Evolutionary conservation across 306 rosid genomes (phyloP).

Genomic region (Astragalus glycyphyllos): DNA sequence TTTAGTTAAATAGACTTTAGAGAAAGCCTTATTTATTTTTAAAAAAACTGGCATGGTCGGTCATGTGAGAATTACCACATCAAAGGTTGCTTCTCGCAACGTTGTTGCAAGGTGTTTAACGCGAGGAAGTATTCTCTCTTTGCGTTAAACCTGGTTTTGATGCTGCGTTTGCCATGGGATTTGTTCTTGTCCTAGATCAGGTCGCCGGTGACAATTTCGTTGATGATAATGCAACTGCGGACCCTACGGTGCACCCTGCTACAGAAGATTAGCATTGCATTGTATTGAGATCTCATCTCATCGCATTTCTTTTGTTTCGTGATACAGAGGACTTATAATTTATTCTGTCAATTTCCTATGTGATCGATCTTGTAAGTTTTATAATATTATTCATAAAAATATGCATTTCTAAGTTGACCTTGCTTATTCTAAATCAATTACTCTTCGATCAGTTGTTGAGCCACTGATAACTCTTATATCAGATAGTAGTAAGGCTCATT

Average conservation of each 20-base stretch:
- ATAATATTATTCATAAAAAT: background rate
- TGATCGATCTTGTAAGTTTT: slow-evolving; percentile 29
- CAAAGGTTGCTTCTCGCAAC: slow-evolving; percentile 76
- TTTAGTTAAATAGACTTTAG: too few species aligned
- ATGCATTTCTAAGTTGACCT: background rate
- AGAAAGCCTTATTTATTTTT: too few species aligned
- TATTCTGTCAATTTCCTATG: too few species aligned
- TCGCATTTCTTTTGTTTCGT: too few species aligned
- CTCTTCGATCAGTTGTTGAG: too few species aligned
- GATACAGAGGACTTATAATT: too few species aligned
- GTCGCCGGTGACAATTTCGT: slow-evolving; percentile 53
- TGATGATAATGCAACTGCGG: slow-evolving; percentile 13
- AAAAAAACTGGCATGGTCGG: too few species aligned
- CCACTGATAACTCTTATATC: too few species aligned
- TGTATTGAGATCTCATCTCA: slow-evolving; percentile 28
- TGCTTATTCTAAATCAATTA: too few species aligned
- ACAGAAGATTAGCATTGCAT: slow-evolving; percentile 49
- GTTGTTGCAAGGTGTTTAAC: slow-evolving; percentile 66
- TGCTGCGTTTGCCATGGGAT: slow-evolving; percentile 86
- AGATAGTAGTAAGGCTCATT: too few species aligned
- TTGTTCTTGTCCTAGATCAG: slow-evolving; percentile 84
- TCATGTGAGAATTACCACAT: slow-evolving; percentile 86
- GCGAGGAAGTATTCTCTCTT: slow-evolving; percentile 67
- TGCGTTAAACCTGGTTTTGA: slow-evolving; percentile 76
- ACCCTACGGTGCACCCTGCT: slow-evolving; percentile 52